Base-by-base conservation (phyloP, 2,329 filamentous ascomycete genomes). In the Emmonsia crescens region DNA sequence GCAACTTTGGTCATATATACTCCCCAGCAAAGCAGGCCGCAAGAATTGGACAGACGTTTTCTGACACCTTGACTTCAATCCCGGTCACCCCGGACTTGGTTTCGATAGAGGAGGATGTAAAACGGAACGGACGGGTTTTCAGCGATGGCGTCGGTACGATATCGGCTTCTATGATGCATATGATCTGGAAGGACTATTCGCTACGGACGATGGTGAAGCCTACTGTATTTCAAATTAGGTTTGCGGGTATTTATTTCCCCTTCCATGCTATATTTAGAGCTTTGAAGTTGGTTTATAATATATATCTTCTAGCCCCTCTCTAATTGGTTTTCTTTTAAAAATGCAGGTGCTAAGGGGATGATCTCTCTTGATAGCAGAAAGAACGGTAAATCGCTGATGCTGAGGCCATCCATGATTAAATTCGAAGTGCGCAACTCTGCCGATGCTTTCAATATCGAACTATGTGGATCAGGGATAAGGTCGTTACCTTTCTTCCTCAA, bases 91-190 rank as follows among this genome's bases (percentile, higher is more conserved):
- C 62, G 5, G 65, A 66, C 21, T 66, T 71, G 21, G 42, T 49
- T 40, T 57, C 57, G 14, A 66, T 71, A 5, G 70, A 72, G 2
- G 57, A 69, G 1, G 69, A 73, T 61, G 64, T 71, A 36, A 73
- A 40, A 73, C 74, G 60, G 68, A 72, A 82, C n/a, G 76, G 73
- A 0, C 80, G 85, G 4, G 79, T 86, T 0, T 95, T 94, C 70
- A 91, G 87, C 63, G 90, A 94, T 69, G 90, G 90, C 1, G 87
- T 89, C 0, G 90, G 90, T 0, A 90, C 85, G 0, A 83, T 94
- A 5, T 93, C 89, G 0, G 68, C 66, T 12, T 76, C 77, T 0
- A 78, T 90, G 0, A 75, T 88, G 57, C 71, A 81, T 16, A 78
- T 78, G n/a, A 82, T 92, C 2, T 87, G 85, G 80, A 73, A 75